Percentiles rank a stretch among this genome's conserved stretches.
Evolutionary conservation across 1,139 yeast genomes (phyloP).

Genomic region (Hemisphaericaspora subhashii): DNA sequence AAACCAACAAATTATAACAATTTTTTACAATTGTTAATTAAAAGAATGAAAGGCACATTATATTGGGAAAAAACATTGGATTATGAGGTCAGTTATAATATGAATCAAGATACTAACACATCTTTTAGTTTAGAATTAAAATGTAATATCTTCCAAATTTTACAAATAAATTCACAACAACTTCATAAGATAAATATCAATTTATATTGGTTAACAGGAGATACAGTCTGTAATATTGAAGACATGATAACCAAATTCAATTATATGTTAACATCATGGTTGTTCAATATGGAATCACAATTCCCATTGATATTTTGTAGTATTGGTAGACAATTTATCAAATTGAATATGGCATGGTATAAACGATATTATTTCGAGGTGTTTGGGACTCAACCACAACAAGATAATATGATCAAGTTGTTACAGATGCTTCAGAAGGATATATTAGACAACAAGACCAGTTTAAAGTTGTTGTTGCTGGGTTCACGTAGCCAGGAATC

Average conservation of each 20-base stretch:
- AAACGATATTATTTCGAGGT: slow-evolving; percentile 5
- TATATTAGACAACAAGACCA: slow-evolving; percentile 2
- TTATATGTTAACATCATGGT: slow-evolving; percentile 29
- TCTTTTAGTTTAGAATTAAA: slow-evolving; percentile 17
- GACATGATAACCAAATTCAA: slow-evolving; percentile 24
- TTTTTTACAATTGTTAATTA: slow-evolving; percentile 9
- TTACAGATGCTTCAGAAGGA: slow-evolving; percentile 4
- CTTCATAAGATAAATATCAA: slow-evolving; percentile 2
- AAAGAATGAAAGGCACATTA: slow-evolving; percentile 9
- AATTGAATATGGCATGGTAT: slow-evolving; percentile 22
- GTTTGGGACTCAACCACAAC: slow-evolving; percentile 3
- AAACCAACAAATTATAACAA: slow-evolving; percentile 12
- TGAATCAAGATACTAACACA: slow-evolving; percentile 11
- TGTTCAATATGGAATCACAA: slow-evolving; percentile 28
- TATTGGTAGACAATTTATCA: slow-evolving; percentile 31
- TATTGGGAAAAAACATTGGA: slow-evolving; percentile 20
- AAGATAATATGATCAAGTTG: slow-evolving; percentile 4
- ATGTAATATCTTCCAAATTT: slow-evolving; percentile 22
- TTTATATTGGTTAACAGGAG: slow-evolving; percentile 7
- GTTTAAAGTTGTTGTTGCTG: too few relatives aligned
- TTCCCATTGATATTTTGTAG: slow-evolving; percentile 41
- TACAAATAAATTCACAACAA: slow-evolving; percentile 2
- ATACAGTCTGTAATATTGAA: slow-evolving; percentile 10
- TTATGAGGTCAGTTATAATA: slow-evolving; percentile 16
- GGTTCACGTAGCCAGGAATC: too few relatives aligned